Conservation (phyloP, 768 basidiomycete genomes). For the Mrakia blollopis region DNA sequence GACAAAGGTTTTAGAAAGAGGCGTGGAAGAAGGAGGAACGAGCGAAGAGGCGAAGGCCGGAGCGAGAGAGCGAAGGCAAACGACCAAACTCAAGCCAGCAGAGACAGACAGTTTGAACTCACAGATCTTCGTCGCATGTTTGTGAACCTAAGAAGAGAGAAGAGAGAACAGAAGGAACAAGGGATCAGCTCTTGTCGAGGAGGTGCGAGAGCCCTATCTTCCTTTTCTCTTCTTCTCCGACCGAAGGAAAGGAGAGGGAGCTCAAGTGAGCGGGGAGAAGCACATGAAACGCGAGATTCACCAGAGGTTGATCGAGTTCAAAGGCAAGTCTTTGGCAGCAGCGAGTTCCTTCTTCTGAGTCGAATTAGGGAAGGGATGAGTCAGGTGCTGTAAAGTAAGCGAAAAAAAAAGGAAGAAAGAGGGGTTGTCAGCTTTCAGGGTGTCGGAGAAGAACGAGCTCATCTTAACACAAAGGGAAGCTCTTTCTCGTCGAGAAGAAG, state of each 20-base stretch:
- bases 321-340: not conserved
- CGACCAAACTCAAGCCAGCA: not conserved
- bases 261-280: not conserved
- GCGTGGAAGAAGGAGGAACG: not conserved
- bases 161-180: constrained; percentile 5
- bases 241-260: not conserved
- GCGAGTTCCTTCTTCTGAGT: constrained; percentile 14
- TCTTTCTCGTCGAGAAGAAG: not conserved
- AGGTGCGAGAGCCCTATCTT: no score
- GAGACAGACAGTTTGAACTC: not conserved
- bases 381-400: not conserved
- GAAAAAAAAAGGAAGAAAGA: not conserved
- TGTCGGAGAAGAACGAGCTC: not conserved
- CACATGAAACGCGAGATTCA: not conserved
- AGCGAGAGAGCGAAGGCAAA: not conserved
- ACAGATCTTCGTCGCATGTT: constrained; percentile 24
- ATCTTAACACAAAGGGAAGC: not conserved
- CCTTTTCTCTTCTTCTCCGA: no score
- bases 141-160: not conserved
- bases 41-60: not conserved
- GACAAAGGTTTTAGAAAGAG: not conserved
- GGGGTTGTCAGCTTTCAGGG: not conserved
- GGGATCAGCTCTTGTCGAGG: not conserved
- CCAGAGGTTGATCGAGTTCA: constrained; percentile 20
- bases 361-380: constrained; percentile 22